Evolutionary conservation across 1,284 basidiomycete genomes (phyloP).

Genomic region (Gomphus bonarii): DNA sequence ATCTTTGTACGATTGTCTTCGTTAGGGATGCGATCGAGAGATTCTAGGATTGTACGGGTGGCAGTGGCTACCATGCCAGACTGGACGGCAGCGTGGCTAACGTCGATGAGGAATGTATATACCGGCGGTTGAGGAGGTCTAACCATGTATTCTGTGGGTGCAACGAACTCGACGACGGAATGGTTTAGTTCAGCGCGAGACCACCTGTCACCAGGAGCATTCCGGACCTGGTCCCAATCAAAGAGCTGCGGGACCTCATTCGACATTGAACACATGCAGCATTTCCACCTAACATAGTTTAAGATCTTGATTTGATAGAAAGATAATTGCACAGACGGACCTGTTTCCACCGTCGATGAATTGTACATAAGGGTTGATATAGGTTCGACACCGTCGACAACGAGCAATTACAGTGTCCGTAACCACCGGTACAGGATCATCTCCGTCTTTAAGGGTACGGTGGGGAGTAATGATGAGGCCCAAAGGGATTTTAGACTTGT

Average conservation of each 20-base stretch:
- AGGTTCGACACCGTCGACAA: conserved; percentile 93
- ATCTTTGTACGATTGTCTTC: conserved; percentile 90
- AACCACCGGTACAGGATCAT: conserved; percentile 78
- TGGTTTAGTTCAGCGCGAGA: conserved; percentile 88
- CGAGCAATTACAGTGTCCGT: conserved; percentile 95
- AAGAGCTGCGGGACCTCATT: conserved; percentile 99
- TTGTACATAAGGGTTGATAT: conserved; percentile 98
- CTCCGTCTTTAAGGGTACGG: conserved; percentile 68
- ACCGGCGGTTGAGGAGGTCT: conserved; percentile 96
- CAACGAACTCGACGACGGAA: conserved; percentile 91
- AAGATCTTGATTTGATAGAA: background rate
- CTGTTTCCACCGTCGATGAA: conserved; percentile 98
- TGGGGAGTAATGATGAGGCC: conserved; percentile 90
- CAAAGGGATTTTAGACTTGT: conserved; percentile 90
- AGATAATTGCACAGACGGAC: conserved; percentile 27
- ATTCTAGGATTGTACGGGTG: conserved; percentile 91
- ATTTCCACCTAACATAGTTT: conserved; percentile 68
- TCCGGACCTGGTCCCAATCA: conserved; percentile 93
- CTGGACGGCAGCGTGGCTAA: conserved; percentile 86
- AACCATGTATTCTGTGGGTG: conserved; percentile 99
- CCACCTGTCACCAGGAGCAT: conserved; percentile 95
- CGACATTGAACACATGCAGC: conserved; percentile 97
- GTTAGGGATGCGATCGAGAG: conserved; percentile 91
- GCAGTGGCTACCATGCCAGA: conserved; percentile 97
- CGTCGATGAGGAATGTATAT: conserved; percentile 96